Conservation (phyloP, 2,329 filamentous ascomycete genomes). For the Colletotrichum gloeosporioides region DNA sequence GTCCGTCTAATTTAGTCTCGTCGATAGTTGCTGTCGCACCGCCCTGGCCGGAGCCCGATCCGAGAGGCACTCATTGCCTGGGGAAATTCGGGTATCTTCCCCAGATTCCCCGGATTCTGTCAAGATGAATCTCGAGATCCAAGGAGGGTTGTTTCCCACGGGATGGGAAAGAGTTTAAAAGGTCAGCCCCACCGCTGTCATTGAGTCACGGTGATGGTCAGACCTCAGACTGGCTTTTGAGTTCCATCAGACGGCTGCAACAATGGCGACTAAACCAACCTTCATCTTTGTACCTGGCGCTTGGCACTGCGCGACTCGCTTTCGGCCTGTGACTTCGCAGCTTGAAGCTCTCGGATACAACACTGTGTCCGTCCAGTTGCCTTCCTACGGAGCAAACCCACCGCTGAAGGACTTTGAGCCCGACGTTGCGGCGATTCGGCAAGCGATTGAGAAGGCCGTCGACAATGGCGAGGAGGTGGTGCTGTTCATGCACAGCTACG, state of each 20-base stretch:
- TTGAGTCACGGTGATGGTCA: neutral
- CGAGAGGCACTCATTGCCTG: neutral
- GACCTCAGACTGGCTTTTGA: neutral
- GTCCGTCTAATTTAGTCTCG: neutral
- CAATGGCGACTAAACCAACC: conserved; percentile 22
- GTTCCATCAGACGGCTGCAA: neutral
- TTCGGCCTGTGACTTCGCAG: neutral
- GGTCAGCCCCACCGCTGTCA: neutral
- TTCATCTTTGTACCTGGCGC: conserved; percentile 53
- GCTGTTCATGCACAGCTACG: conserved; percentile 43
- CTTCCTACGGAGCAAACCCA: neutral
- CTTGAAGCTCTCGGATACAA: neutral
- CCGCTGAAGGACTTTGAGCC: neutral
- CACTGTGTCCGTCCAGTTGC: neutral
- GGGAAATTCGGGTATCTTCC: neutral
- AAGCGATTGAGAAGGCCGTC: conserved; percentile 34
- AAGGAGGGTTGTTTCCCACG: neutral
- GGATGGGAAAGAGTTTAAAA: neutral
- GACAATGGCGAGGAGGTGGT: conserved; percentile 41
- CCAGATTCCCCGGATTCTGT: neutral
- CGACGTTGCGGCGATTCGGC: conserved; percentile 33
- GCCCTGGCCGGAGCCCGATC: neutral
- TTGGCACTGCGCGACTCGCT: conserved; percentile 42
- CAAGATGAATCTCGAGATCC: neutral
- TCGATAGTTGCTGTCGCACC: neutral